Evolutionary conservation across 345 rosid genomes (phyloP), one percentile per base, ranked within the genome.

Genomic region (Acer campestre): DNA sequence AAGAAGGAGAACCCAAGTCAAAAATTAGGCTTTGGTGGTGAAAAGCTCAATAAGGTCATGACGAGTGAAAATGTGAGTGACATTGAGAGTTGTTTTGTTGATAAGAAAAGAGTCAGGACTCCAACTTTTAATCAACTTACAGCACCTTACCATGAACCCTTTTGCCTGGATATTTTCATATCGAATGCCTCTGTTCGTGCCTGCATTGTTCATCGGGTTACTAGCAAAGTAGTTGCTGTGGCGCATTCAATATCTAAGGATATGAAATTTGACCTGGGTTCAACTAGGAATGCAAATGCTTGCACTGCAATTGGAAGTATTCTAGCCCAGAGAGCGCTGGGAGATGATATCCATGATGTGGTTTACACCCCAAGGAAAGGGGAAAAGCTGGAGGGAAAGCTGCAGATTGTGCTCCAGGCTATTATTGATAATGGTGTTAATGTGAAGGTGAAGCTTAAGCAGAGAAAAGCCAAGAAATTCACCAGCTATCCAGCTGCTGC

Each of bases 241-340:
- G 97, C 95, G 42, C 97, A 96, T 88, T 96, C 97, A 2, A 96
- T 94, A 71, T 92, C 97, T 0, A 94, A 87, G 84, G 97, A 94
- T 88, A 78, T 96, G 89, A 96, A 94, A 79, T 89, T 94, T 42
- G 94, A 91, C 75, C 89, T 92, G 68, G 74, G 81, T 71, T 96
- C 97, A 3, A 92, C 94, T 12, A 91, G 89, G 88, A 91, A 91
- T 71, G 89, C 83, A 3, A 74, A 79, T 71, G 89, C 97, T 66
- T 96, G 97, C 69, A 83, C 85, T 80, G 84, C 95, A 42, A 92
- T 92, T 23, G 98, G 98, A 14, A 64, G 80, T n/a, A 76, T 92
- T 67, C 85, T 96, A 31, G 97, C 98, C 46, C 93, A 87, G 70
- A 89, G 95, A 82, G 95, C 90, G 0, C 65, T 92, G 86, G 94